Evolutionary conservation across 2,329 filamentous ascomycete species (phyloP).

Genomic region (Macrophomina phaseolina): DNA sequence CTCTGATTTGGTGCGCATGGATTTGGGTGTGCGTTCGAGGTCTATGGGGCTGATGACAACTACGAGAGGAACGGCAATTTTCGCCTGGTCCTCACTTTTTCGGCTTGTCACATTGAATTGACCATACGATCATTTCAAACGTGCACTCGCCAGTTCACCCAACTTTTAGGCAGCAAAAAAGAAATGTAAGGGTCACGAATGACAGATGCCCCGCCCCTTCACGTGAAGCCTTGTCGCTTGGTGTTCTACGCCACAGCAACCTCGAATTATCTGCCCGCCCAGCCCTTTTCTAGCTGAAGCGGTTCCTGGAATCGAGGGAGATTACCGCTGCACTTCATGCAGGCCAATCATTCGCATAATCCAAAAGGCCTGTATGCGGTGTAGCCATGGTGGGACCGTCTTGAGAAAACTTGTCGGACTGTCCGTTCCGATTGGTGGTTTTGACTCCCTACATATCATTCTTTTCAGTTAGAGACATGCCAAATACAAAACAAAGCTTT

Average conservation of each 20-base stretch:
- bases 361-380: constrained; percentile 51
- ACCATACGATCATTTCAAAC: constrained; percentile 25
- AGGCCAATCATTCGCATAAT: constrained; percentile 58
- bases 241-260: constrained; percentile 41
- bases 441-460: constrained; percentile 67
- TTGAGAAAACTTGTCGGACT: constrained; percentile 61
- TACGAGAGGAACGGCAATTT: constrained; percentile 72
- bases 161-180: constrained; percentile 24
- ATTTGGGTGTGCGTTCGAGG: constrained; percentile 50
- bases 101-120: constrained; percentile 54
- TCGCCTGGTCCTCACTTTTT: constrained; percentile 68
- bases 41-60: constrained; percentile 53
- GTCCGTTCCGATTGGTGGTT: constrained; percentile 64
- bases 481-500: too few species aligned
- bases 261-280: constrained; percentile 66
- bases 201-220: not conserved
- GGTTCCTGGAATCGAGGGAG: constrained; percentile 26
- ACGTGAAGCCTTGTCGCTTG: not conserved
- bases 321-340: constrained; percentile 50
- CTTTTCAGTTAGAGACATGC: not conserved
- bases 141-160: constrained; percentile 27
- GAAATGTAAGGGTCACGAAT: constrained; percentile 25
- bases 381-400: constrained; percentile 59
- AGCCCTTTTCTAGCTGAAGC: constrained; percentile 53
- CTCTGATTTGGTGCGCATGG: constrained; percentile 73